A percentile compares a stretch with the other conserved stretches of the same genome.
Conservation (phyloP, 805 yeast species). For the Alloascoidea hylecoeti region DNA sequence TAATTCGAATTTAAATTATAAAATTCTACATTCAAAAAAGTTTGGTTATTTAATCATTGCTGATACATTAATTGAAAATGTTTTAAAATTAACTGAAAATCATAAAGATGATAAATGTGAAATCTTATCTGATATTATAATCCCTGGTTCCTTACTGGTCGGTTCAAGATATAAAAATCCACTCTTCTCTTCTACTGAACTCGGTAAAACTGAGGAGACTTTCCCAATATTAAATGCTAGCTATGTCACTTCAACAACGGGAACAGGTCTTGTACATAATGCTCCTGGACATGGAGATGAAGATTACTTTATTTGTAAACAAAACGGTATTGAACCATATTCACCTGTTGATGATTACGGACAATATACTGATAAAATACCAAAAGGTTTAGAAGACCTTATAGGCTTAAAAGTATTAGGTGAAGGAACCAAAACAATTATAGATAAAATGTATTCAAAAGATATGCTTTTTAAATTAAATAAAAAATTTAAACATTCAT, state of each 20-base stretch:
- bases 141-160: conserved; percentile 29
- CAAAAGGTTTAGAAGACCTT: conserved; percentile 29
- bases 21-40: conserved; percentile 22
- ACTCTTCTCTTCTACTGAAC: no score
- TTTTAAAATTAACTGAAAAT: conserved; percentile 15
- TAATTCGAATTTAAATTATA: conserved; percentile 43
- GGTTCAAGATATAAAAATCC: conserved; percentile 42
- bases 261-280: conserved; percentile 93
- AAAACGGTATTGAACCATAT: conserved; percentile 38
- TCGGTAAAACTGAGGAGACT: conserved; percentile 18
- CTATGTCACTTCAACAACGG: conserved; percentile 70
- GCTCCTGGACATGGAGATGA: conserved; percentile 98
- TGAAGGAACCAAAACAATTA: conserved; percentile 34
- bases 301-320: conserved; percentile 63
- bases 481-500: conserved; percentile 55
- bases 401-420: conserved; percentile 48
- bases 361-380: conserved; percentile 38
- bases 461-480: conserved; percentile 35
- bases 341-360: conserved; percentile 80
- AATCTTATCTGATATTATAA: conserved; percentile 12
- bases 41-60: conserved; percentile 45
- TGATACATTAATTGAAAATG: conserved; percentile 24
- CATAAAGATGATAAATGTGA: not conserved
- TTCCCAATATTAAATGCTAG: conserved; percentile 64
- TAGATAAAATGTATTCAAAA: conserved; percentile 25